Evolutionary conservation across 179 eudicot species (phyloP).

Genomic region (Dionaea muscipula): DNA sequence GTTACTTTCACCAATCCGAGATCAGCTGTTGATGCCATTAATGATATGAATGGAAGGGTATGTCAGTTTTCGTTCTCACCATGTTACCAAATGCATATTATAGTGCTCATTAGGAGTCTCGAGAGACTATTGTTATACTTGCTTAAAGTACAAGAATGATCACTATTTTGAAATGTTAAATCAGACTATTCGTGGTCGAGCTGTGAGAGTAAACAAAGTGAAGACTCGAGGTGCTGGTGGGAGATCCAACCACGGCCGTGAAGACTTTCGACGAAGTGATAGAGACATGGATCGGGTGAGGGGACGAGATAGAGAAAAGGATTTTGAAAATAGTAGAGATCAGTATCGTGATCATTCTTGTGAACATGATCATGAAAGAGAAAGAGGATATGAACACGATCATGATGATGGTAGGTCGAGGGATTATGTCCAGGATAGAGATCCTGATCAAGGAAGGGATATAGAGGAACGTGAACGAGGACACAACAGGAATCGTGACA

Average conservation of each 20-base stretch:
- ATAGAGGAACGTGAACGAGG: conserved; percentile 28
- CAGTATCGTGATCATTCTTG: conserved; percentile 31
- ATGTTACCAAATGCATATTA: background rate
- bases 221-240: conserved; percentile 43
- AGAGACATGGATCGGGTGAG: conserved; percentile 35
- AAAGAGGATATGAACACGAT: conserved; percentile 29
- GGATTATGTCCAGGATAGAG: conserved; percentile 37
- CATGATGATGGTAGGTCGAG: conserved; percentile 32
- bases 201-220: conserved; percentile 78
- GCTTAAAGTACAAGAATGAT: background rate
- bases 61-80: background rate
- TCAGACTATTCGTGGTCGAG: conserved; percentile 73
- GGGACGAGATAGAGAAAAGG: conserved; percentile 47
- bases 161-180: background rate
- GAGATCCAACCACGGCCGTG: conserved; percentile 43
- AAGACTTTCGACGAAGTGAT: conserved; percentile 36
- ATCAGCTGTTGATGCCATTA: conserved; percentile 70
- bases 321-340: conserved; percentile 30
- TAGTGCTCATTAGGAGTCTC: background rate
- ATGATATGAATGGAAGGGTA: conserved; percentile 88
- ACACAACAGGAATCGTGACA: conserved; percentile 31
- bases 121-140: background rate
- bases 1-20: conserved; percentile 82
- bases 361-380: conserved; percentile 41
- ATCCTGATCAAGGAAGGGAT: conserved; percentile 27